Base-by-base conservation (phyloP, 768 basidiomycete species). In the Mycena albidolilacea region DNA sequence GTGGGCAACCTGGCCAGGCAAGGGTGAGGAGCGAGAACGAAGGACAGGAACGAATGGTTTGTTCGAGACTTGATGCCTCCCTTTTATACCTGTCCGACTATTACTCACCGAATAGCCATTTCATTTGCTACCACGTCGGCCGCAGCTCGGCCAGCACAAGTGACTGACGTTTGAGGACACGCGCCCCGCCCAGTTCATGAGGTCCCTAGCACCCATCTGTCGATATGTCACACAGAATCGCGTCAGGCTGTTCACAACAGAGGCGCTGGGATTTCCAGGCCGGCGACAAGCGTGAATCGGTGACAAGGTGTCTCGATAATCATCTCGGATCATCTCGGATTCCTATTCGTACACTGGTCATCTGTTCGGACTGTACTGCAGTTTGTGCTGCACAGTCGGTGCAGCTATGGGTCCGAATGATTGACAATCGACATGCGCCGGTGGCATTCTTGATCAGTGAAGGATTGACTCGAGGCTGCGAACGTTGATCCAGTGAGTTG, bases 1-100 rank as follows among this genome's bases (percentile, higher is more conserved):
- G 6, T 10, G 67, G 67, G 67, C 67, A 11, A 52, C 67, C 69
- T 70, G 61, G 69, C 69, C 69, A 23, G 55, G 63, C 19, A 50
- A 59, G 43, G 19, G 41, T 59, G 10, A 15, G 60, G 55, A 59
- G 19, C 1, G 7, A 60, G 66, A 59, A 67, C 57, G 66, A 59
- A 67, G 66, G 23, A 58, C 52, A n/a, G n/a, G 7, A 60, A 41
- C 60, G 60, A 61, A 61, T 61, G 60, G 11, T 38, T 61, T 23
- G 11, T 23, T 19, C 1, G 21, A 10, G n/a, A 0, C 7, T 30
- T 2, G 5, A 61, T 5, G 21, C 11, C 21, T 7, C 19, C 21
- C 48, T 38, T 65, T 55, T 65, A 55, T 54, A 54, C 64, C 41
- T 21, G 1, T 21, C 41, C 15, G 0, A 5, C 41, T 30, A 30